Percentiles rank a stretch among this genome's conserved stretches.
Evolutionary conservation across 768 basidiomycete species (phyloP).

Genomic region (Myochromella boudieri): DNA sequence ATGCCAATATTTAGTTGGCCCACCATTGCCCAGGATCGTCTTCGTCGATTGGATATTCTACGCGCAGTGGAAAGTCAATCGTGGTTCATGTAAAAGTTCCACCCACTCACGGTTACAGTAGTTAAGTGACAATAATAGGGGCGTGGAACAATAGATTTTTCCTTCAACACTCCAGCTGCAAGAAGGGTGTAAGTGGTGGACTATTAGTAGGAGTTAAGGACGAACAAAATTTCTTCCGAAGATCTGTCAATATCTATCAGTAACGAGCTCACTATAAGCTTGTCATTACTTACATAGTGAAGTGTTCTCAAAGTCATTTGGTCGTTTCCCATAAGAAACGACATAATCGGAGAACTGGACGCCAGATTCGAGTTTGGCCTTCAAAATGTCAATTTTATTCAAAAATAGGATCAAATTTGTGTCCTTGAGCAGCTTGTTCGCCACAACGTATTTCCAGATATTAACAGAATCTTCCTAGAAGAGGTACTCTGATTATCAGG

Average conservation of each 20-base stretch:
- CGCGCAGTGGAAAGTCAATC: background rate
- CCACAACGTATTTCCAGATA: constrained; percentile 72
- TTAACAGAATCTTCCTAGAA: constrained; percentile 72
- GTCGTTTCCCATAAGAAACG: constrained; percentile 65
- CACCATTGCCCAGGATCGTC: constrained; percentile 48
- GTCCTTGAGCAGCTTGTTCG: constrained; percentile 66
- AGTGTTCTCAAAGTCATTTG: constrained; percentile 69
- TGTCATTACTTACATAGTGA: constrained; percentile 54
- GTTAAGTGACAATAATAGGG: constrained; percentile 69
- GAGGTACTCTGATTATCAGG: background rate
- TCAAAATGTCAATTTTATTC: constrained; percentile 80
- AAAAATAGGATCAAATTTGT: constrained; percentile 80
- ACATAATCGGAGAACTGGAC: constrained; percentile 67
- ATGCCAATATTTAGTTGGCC: constrained; percentile 15
- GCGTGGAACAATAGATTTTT: constrained; percentile 42
- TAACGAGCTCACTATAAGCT: constrained; percentile 8
- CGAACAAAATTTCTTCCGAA: constrained; percentile 47
- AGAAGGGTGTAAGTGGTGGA: background rate
- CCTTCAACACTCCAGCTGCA: constrained; percentile 41
- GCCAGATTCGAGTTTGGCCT: constrained; percentile 62
- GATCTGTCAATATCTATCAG: constrained; percentile 29
- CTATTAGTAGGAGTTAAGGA: constrained; percentile 5
- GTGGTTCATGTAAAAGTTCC: background rate
- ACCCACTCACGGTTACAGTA: constrained; percentile 51
- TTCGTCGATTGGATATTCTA: constrained; percentile 61